Evolutionary conservation across 140 eudicot species (phyloP), one percentile per base, ranked within the genome.

Genomic region (Flaveria floridana): DNA sequence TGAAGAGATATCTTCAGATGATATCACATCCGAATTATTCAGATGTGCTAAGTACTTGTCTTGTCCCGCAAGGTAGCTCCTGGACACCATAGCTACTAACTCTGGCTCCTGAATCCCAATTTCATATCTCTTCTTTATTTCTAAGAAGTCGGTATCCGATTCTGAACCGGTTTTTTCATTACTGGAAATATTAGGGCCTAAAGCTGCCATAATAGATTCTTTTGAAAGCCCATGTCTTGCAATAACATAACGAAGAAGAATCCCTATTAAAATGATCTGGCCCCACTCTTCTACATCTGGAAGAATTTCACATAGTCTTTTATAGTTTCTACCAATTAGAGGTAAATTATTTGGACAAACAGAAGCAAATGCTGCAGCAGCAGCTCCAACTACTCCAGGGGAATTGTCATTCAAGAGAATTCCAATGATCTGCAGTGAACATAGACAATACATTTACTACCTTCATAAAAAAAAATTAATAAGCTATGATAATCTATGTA

Each of bases 211-310:
- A 2, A 91, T 83, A 58, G 99, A 94, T 84, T 88, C 99, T 81
- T 82, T 84, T 56, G 86, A 92, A 65, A 90, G 95, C 78, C 99
- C 99, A n/a, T 88, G 89, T 84, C 84, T 86, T 44, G 96, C 95
- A 63, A 90, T 83, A 39, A 81, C 85, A 84, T 86, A 94, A 51
- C 95, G 96, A 65, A 90, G 78, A 68, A 94, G 97, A 71, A 94
- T 82, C 73, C 85, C 95, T 15, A 88, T 83, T 74, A 88, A 79
- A 58, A 88, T 85, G 58, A 90, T 88, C 81, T 88, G 99, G 72
- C 97, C 99, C 99, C 97, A 90, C 75, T 90, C 97, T 78, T 94
- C 99, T 34, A 90, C 95, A 77, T 90, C 99, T 48, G 97, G 99
- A 69, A 94, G 96, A 77, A 81, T 86, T 76, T 94, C 91, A 63